Evolutionary conservation across 2,329 filamentous ascomycete genomes (phyloP), one percentile per base, ranked within the genome.

Genomic region (Aspergillus intermedius): DNA sequence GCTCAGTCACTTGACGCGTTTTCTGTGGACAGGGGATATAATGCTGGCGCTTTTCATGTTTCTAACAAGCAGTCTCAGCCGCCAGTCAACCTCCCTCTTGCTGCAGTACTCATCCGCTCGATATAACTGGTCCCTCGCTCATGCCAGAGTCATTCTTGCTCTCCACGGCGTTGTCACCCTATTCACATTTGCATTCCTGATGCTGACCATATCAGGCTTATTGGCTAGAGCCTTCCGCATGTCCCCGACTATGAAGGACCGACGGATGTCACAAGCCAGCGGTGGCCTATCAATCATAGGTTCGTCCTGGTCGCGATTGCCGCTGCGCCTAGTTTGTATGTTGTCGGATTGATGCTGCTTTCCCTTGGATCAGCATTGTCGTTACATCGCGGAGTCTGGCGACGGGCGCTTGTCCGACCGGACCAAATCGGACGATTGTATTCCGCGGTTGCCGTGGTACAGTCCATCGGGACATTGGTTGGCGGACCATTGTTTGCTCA

Each of bases 101-200:
- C 35, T 66, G 10, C 64, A 65, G 49, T 65, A 62, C 46, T 56
- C 55, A 1, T 64, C 62, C 10, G 60, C 60, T 43, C 60, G 58
- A 17, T 65, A 63, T 39, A 21, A 58, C 17, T 66, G 63, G 63
- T 62, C 51, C 34, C 56, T 65, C 41, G 50, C 55, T 30, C 45
- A 54, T 35, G 62, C 64, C 58, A 35, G 58, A 47, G 55, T 63
- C 21, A 51, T 65, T 2, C 57, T 65, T 25, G 59, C 63, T 5
- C 12, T 65, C 10, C 56, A 60, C 10, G 63, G 59, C 10, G 46
- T 49, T 21, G 54, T 61, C 46, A 42, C 48, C 8, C 45, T 65
- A 5, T 41, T 45, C 32, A 60, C 49, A n/a, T 59, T 51, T 15
- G 46, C 63, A 10, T 7, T 61, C 8, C 17, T 64, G 5, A 58